phyloP scores from a whole-genome alignment of 208 protist genomes.

The Acanthamoeba triangularis region DNA sequence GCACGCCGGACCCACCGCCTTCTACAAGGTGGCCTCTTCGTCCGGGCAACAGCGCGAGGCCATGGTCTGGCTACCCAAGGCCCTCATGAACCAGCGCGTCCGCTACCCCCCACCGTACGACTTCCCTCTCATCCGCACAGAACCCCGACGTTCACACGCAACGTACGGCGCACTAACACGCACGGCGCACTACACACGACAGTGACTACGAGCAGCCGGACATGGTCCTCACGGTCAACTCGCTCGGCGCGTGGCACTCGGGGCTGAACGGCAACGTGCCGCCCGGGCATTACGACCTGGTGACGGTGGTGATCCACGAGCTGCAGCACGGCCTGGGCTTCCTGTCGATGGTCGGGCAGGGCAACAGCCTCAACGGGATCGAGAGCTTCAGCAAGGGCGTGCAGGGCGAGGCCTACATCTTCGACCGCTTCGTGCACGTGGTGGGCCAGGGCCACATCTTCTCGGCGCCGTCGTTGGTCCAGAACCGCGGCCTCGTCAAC shows the following conservation, averaged over 20 bases:
- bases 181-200: background rate
- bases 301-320: constrained; percentile 65
- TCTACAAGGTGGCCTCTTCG: constrained; percentile 35
- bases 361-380: constrained; percentile 30
- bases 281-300: constrained; percentile 51
- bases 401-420: constrained; percentile 27
- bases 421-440: constrained; percentile 60
- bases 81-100: constrained; percentile 67
- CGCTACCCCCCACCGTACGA: constrained; percentile 13
- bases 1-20: constrained; percentile 50
- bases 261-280: background rate
- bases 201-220: constrained; percentile 16
- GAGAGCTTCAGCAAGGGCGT: background rate
- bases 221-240: constrained; percentile 67
- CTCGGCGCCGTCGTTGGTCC: background rate
- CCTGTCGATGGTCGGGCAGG: constrained; percentile 58
- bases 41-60: background rate
- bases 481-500: background rate
- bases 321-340: constrained; percentile 62
- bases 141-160: background rate
- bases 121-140: background rate
- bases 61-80: constrained; percentile 61
- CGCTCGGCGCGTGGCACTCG: background rate
- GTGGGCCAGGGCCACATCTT: constrained; percentile 6
- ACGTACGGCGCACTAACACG: no score